Evolutionary conservation across 495 filamentous ascomycete species (phyloP).

Genomic region (Penicillium verhagenii): DNA sequence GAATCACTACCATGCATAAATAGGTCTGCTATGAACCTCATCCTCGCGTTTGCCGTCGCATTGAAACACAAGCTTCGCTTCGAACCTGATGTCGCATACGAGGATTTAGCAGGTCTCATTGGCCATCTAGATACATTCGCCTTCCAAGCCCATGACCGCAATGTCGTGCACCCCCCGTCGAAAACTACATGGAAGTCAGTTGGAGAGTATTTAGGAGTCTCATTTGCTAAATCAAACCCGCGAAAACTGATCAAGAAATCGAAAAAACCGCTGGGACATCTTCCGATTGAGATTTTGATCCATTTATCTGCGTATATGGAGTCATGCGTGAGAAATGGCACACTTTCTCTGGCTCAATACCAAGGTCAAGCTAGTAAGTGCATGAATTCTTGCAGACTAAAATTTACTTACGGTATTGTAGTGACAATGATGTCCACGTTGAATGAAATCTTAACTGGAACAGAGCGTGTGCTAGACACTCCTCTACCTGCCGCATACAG

Average conservation of each 20-base stretch:
- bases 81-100: conserved; percentile 78
- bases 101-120: conserved; percentile 52
- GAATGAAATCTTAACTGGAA: conserved; percentile 71
- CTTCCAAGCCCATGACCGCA: conserved; percentile 57
- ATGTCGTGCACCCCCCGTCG: conserved; percentile 39
- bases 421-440: conserved; percentile 47
- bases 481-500: conserved; percentile 81
- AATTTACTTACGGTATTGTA: conserved; percentile 10
- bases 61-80: conserved; percentile 88
- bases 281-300: conserved; percentile 74
- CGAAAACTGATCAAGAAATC: conserved; percentile 68
- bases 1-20: conserved; percentile 11
- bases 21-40: conserved; percentile 76
- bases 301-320: conserved; percentile 69
- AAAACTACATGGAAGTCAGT: conserved; percentile 58
- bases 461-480: conserved; percentile 80
- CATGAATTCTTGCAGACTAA: background rate
- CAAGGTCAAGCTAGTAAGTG: conserved; percentile 46
- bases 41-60: conserved; percentile 72
- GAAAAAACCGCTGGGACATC: conserved; percentile 64
- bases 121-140: conserved; percentile 57
- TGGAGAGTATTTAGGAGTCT: conserved; percentile 70
- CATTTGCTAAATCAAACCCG: conserved; percentile 70
- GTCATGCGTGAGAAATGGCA: conserved; percentile 52
- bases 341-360: conserved; percentile 48